These are phyloP conservation scores for Epichloe uncinata DNA, from an alignment of 2,329 filamentous ascomycete species.

Conservation along the genomic window DNA sequence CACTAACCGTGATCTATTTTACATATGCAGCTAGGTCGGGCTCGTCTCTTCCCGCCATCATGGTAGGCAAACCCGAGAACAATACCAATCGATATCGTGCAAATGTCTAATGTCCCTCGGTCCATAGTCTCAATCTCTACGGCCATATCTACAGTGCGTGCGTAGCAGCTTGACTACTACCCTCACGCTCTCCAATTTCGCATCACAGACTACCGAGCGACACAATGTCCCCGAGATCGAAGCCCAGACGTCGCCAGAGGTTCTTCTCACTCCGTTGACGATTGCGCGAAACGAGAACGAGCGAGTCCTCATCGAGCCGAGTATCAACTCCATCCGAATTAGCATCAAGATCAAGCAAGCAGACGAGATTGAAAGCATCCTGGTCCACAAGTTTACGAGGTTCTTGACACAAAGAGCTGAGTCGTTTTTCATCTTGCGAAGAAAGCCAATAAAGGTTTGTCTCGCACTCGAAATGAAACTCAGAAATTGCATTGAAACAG, in stretches of 20 bases:
- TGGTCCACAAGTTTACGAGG: slow-evolving; percentile 96
- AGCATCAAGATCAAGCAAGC: slow-evolving; percentile 99
- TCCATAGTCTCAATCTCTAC: slow-evolving; percentile 78
- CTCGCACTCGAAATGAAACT: not conserved
- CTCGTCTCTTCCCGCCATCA: not conserved
- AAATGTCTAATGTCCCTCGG: not conserved
- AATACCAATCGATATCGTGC: not conserved
- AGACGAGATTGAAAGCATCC: slow-evolving; percentile 94
- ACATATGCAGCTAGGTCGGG: not conserved
- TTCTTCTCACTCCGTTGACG: slow-evolving; percentile 80
- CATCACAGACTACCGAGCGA: slow-evolving; percentile 87
- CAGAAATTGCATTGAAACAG: not conserved
- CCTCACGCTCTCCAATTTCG: slow-evolving; percentile 83
- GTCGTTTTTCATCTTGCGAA: slow-evolving; percentile 88
- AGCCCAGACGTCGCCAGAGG: slow-evolving; percentile 82
- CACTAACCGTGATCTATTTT: slow-evolving; percentile 4
- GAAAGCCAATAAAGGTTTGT: slow-evolving; percentile 84
- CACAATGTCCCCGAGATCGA: slow-evolving; percentile 98
- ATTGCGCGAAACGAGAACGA: slow-evolving; percentile 95
- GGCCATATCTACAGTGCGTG: slow-evolving; percentile 92
- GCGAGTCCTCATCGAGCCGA: slow-evolving; percentile 88
- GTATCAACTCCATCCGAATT: slow-evolving; percentile 91
- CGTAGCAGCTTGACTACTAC: slow-evolving; percentile 88
- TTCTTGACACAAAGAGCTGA: slow-evolving; percentile 95
- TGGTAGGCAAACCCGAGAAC: not conserved